These are phyloP conservation scores for Striga asiatica DNA, from an alignment of 257 asterid genomes.

Conservation along the genomic window DNA sequence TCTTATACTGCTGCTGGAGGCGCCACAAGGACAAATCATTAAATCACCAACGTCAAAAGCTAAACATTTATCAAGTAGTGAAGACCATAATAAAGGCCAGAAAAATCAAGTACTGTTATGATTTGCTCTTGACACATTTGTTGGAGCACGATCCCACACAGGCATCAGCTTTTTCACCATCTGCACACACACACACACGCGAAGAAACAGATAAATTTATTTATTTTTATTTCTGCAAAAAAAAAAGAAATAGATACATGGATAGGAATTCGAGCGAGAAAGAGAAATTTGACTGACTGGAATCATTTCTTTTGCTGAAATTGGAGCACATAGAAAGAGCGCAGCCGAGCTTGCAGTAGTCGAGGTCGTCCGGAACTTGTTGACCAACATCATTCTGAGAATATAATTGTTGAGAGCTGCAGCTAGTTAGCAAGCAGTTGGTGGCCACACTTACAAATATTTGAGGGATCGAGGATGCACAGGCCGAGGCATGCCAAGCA, in stretches of 20 bases:
- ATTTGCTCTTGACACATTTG: slow-evolving; percentile 51
- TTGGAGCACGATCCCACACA: slow-evolving; percentile 89
- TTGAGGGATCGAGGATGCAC: slow-evolving; percentile 84
- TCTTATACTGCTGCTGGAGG: neutral
- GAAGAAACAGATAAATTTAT: neutral
- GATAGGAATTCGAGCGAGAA: neutral
- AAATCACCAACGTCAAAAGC: too few species aligned
- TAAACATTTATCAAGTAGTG: too few species aligned
- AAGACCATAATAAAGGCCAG: neutral
- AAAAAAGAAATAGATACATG: neutral
- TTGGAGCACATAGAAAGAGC: slow-evolving; percentile 70
- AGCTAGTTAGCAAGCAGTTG: slow-evolving; percentile 65
- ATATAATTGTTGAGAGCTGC: slow-evolving; percentile 66
- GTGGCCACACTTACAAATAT: slow-evolving; percentile 80
- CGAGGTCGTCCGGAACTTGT: slow-evolving; percentile 11
- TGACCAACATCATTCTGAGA: slow-evolving; percentile 13
- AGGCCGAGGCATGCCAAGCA: slow-evolving; percentile 79
- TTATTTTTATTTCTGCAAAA: neutral
- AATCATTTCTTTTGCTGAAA: slow-evolving; percentile 47
- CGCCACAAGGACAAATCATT: neutral
- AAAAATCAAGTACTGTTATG: neutral
- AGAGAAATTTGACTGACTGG: slow-evolving; percentile 36
- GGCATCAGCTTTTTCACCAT: slow-evolving; percentile 59
- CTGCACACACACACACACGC: slow-evolving; percentile 20
- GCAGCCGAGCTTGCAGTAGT: slow-evolving; percentile 85